Evolutionary conservation across 768 basidiomycete species (phyloP).

Genomic region (Trametes coccinea): DNA sequence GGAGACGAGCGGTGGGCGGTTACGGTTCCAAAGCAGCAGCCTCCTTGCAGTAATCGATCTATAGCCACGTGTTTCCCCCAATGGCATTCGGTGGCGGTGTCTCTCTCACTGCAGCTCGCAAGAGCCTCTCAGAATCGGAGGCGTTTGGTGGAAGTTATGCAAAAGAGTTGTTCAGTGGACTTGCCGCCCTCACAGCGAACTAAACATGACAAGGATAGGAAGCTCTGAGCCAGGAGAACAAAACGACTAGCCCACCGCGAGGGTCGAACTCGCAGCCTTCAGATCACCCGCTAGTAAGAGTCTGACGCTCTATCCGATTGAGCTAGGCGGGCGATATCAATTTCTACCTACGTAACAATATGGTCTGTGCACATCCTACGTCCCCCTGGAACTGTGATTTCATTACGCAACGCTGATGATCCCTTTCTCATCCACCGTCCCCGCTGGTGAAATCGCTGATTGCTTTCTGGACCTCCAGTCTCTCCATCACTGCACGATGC

Average conservation of each 20-base stretch:
- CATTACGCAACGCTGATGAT: too few species aligned
- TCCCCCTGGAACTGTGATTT: too few species aligned
- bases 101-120: not conserved
- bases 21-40: constrained; percentile 12
- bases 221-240: not conserved
- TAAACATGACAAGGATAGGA: not conserved
- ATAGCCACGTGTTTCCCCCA: constrained; percentile 9
- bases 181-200: not conserved
- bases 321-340: constrained; percentile 12
- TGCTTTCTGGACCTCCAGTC: constrained; percentile 71
- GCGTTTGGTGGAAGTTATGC: too few species aligned
- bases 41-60: constrained; percentile 14
- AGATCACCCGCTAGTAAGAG: constrained; percentile 50
- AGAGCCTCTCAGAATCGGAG: too few species aligned
- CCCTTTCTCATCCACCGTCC: constrained; percentile 2
- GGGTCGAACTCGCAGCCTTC: constrained; percentile 67
- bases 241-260: constrained; percentile 53
- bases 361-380: too few species aligned
- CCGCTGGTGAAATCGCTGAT: constrained; percentile 47
- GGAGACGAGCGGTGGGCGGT: constrained; percentile 6
- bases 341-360: too few species aligned
- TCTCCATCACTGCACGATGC: constrained; percentile 74
- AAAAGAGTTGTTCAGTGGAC: too few species aligned
- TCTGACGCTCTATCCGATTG: constrained; percentile 51
- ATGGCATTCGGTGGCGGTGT: constrained; percentile 12